These are phyloP conservation scores for Trichosporon inkin DNA, from an alignment of 1,284 basidiomycete genomes.

Conservation along the genomic window DNA sequence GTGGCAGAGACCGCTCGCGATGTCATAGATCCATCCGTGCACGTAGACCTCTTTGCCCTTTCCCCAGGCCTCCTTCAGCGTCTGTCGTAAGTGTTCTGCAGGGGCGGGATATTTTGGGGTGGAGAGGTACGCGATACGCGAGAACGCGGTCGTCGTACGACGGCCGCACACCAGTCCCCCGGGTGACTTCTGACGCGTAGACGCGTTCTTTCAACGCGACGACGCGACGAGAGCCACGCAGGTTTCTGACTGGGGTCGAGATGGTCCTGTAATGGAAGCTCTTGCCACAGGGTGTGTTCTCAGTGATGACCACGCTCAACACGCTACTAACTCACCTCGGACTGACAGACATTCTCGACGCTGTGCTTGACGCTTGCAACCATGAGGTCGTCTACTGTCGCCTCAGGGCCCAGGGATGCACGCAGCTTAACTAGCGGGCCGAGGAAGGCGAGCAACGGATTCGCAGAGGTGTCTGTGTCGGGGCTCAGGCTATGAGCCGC, in stretches of 20 bases:
- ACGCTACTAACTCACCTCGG: constrained; percentile 4
- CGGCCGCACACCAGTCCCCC: too few species aligned
- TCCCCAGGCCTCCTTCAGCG: constrained; percentile 69
- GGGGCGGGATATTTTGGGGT: not conserved
- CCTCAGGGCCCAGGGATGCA: constrained; percentile 53
- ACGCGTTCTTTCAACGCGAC: too few species aligned
- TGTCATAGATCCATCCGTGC: constrained; percentile 79
- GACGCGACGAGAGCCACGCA: too few species aligned
- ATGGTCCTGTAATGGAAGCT: not conserved
- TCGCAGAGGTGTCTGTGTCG: constrained; percentile 38
- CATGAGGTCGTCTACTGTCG: constrained; percentile 60
- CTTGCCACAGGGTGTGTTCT: not conserved
- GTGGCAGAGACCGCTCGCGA: constrained; percentile 64
- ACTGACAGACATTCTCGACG: constrained; percentile 63
- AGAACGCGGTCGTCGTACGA: too few species aligned
- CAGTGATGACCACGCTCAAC: not conserved
- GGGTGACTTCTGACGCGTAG: too few species aligned
- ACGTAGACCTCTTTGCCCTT: constrained; percentile 62
- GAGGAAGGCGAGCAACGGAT: constrained; percentile 67
- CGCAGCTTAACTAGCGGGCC: constrained; percentile 63
- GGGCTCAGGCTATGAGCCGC: constrained; percentile 55
- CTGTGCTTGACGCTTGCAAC: constrained; percentile 72
- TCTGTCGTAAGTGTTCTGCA: constrained; percentile 33
- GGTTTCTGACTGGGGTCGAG: not conserved
- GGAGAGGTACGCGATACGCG: not conserved